Evolutionary conservation across 495 filamentous ascomycete species (phyloP), one percentile per base, ranked within the genome.

Genomic region (Penicillium angulare): DNA sequence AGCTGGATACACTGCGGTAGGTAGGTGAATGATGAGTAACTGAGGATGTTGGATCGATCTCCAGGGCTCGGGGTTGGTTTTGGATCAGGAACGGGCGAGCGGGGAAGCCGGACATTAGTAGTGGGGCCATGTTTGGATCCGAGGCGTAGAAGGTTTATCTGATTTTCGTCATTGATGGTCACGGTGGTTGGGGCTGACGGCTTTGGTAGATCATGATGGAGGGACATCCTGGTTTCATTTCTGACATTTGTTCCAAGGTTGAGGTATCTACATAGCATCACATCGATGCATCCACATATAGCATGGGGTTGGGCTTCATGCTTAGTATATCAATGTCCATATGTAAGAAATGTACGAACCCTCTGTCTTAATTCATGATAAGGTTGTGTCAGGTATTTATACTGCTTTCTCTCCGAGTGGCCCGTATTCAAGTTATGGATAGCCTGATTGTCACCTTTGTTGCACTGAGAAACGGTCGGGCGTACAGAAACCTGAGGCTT

Each of bases 31-130:
- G 16, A 22, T 20, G 23, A 29, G n/a, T n/a, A 23, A 16, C 15
- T 46, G 43, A 6, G 43, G 27, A 46, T 46, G 16, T 33, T 46
- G 5, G 16, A 36, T 47, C 22, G 22, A 39, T 48, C 43, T 35
- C 6, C 7, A 20, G 22, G 26, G 45, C 21, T 39, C 39, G 21
- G 31, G 13, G 8, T 43, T 27, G 38, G 16, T 1, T 21, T 16
- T 1, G 15, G 15, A 41, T 24, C 38, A 41, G 38, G 38, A 41
- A 41, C 38, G 21, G 13, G 5, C 13, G 38, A 41, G 38, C 38
- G 38, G 38, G 38, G 38, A 23, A 23, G 21, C n/a, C n/a, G n/a
- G n/a, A n/a, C n/a, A n/a, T n/a, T 6, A 41, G 4, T 41, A 6
- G 38, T 41, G 38, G 38, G 38, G 38, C 38, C 21, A 41, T 41